phyloP scores from a whole-genome alignment of 345 rosid species.

The Populus simonii region DNA sequence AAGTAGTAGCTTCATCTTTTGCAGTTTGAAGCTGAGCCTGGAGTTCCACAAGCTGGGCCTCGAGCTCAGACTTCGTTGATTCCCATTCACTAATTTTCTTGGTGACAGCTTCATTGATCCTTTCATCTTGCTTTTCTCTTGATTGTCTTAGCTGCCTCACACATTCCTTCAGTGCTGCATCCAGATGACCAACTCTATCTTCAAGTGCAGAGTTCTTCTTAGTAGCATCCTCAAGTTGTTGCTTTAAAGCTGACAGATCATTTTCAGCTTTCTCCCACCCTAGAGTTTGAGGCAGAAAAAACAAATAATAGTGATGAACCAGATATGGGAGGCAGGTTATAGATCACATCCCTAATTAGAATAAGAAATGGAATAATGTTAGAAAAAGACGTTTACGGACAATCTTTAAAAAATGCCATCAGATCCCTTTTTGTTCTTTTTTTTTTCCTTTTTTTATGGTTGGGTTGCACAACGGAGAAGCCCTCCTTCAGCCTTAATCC shows the following conservation, averaged over 20 bases:
- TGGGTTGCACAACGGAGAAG: neutral
- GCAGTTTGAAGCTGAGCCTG: slow-evolving; percentile 35
- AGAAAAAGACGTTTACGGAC: neutral
- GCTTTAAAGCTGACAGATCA: slow-evolving; percentile 54
- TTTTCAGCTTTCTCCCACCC: slow-evolving; percentile 97
- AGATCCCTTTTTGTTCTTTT: neutral
- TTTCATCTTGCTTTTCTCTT: slow-evolving; percentile 74
- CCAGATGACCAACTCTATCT: slow-evolving; percentile 77
- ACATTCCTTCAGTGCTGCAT: slow-evolving; percentile 93
- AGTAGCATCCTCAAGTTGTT: slow-evolving; percentile 54
- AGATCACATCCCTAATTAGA: neutral
- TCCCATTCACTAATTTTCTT: slow-evolving; percentile 53
- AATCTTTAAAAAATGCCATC: neutral
- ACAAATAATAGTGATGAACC: neutral
- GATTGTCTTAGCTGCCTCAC: slow-evolving; percentile 86
- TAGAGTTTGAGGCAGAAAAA: slow-evolving; percentile 17
- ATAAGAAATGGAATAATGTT: neutral
- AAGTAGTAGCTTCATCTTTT: slow-evolving; percentile 18
- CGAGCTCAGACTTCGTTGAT: slow-evolving; percentile 45
- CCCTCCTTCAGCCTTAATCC: neutral
- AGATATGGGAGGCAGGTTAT: neutral
- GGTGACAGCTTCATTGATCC: slow-evolving; percentile 50
- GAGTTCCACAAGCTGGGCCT: slow-evolving; percentile 50
- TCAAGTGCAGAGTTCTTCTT: slow-evolving; percentile 52
- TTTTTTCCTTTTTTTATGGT: neutral